Evolutionary conservation across 192 early-diverging fungal genomes (phyloP).

Genomic region (Dimargaris verticillata): DNA sequence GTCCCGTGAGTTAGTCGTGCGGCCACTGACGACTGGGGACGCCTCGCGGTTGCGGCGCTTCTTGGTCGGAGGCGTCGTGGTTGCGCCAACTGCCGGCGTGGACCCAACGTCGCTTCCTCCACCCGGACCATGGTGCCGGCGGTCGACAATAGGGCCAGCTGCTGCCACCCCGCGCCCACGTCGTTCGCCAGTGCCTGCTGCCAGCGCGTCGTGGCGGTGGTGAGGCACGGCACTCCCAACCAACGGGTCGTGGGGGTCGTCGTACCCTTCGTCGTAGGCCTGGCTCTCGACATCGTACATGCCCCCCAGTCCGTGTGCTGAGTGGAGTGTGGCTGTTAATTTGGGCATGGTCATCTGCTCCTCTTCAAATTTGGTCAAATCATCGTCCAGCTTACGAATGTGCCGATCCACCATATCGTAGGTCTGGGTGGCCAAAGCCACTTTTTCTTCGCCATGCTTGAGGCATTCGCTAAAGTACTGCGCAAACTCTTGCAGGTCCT

Average conservation of each 20-base stretch:
- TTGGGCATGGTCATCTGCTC: constrained; percentile 56
- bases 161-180: background rate
- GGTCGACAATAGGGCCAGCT: too few relatives aligned
- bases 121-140: background rate
- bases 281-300: too few relatives aligned
- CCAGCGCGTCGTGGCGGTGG: background rate
- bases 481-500: constrained; percentile 15
- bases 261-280: too few relatives aligned
- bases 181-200: background rate
- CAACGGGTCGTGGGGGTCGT: background rate
- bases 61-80: background rate
- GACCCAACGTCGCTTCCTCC: too few relatives aligned
- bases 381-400: constrained; percentile 78
- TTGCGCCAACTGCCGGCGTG: too few relatives aligned
- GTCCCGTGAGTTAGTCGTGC: background rate
- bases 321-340: constrained; percentile 2
- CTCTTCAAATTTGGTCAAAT: constrained; percentile 80
- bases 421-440: constrained; percentile 78
- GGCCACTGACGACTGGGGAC: background rate
- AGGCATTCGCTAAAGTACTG: constrained; percentile 54
- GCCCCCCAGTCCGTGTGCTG: background rate
- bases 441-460: constrained; percentile 85
- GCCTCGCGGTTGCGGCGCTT: constrained; percentile 3
- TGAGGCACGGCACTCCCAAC: background rate
- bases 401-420: constrained; percentile 90